A percentile compares a stretch with the other conserved stretches of the same genome.
These are phyloP conservation scores for Yarrowia keelungensis DNA, from an alignment of 805 yeast species.

Conservation along the genomic window DNA sequence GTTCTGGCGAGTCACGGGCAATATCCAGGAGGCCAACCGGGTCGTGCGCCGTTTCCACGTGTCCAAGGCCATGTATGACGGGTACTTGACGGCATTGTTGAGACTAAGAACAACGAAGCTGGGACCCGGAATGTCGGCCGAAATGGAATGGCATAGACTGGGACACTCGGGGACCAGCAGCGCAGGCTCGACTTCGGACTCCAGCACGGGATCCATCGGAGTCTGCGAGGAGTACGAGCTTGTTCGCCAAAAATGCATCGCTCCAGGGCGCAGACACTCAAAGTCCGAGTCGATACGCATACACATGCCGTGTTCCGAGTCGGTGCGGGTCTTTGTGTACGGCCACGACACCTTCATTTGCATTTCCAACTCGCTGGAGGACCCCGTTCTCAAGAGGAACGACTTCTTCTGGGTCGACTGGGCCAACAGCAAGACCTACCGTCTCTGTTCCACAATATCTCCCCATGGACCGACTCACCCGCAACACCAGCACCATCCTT, in stretches of 20 bases:
- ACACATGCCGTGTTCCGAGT: slow-evolving; percentile 20
- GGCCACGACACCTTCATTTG: slow-evolving; percentile 26
- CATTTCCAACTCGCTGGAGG: slow-evolving; percentile 20
- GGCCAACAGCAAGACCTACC: slow-evolving; percentile 11
- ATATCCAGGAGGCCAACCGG: slow-evolving; percentile 13
- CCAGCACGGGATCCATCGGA: slow-evolving; percentile 5
- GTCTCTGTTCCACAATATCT: slow-evolving; percentile 25
- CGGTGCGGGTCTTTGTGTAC: slow-evolving; percentile 29
- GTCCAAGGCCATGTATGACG: slow-evolving; percentile 29
- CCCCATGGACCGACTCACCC: slow-evolving; percentile 28
- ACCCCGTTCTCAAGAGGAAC: slow-evolving; percentile 9
- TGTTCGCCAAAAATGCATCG: slow-evolving; percentile 14
- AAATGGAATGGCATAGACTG: slow-evolving; percentile 11
- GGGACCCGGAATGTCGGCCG: not conserved
- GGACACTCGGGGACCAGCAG: slow-evolving; percentile 17
- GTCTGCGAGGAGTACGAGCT: slow-evolving; percentile 6
- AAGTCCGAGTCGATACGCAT: slow-evolving; percentile 19
- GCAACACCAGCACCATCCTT: slow-evolving; percentile 26
- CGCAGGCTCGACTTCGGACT: slow-evolving; percentile 9
- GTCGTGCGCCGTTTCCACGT: slow-evolving; percentile 25
- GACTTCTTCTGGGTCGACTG: slow-evolving; percentile 36
- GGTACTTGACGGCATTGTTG: slow-evolving; percentile 8
- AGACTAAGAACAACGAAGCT: not conserved
- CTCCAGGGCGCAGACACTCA: slow-evolving; percentile 19
- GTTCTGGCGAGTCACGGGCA: slow-evolving; percentile 17